Evolutionary conservation across 352 stramenopile species (phyloP).

Genomic region (Globisporangium radiosum): DNA sequence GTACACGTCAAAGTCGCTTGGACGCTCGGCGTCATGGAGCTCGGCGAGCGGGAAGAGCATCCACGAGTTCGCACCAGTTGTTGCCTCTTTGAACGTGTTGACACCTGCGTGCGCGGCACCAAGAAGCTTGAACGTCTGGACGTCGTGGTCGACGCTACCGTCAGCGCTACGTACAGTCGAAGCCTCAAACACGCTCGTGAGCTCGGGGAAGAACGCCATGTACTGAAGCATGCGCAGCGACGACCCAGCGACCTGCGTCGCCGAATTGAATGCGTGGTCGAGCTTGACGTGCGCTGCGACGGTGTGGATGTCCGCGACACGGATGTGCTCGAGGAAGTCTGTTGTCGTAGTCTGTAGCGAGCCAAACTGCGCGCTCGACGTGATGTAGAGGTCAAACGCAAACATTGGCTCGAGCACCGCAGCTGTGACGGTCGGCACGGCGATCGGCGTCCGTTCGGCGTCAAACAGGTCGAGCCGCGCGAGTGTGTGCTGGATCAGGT

Average conservation of each 20-base stretch:
- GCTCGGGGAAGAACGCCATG: conserved; percentile 31
- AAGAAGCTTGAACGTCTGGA: conserved; percentile 31
- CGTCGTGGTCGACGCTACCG: conserved; percentile 8
- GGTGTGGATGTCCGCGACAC: conserved; percentile 16
- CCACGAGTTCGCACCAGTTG: conserved; percentile 18
- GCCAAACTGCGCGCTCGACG: conserved; percentile 16
- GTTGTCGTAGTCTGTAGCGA: not conserved
- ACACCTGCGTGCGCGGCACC: conserved; percentile 25
- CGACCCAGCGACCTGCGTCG: conserved; percentile 17
- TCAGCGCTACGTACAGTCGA: not conserved
- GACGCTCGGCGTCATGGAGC: conserved; percentile 1
- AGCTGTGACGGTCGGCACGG: conserved; percentile 14
- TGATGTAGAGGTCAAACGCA: conserved; percentile 20
- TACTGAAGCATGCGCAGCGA: conserved; percentile 35
- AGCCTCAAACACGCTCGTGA: conserved; percentile 23
- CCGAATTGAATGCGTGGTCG: conserved; percentile 15
- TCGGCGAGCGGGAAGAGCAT: conserved; percentile 25
- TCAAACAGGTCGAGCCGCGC: conserved; percentile 9
- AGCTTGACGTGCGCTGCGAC: conserved; percentile 27
- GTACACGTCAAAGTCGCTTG: conserved; percentile 8
- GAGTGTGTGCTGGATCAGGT: conserved; percentile 21
- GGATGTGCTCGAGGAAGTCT: conserved; percentile 17
- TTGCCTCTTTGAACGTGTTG: conserved; percentile 31
- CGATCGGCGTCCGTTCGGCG: conserved; percentile 4
- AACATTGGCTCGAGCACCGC: conserved; percentile 23